Base-by-base conservation (phyloP, 495 filamentous ascomycete species). In the Chaetomidium leptoderma region DNA sequence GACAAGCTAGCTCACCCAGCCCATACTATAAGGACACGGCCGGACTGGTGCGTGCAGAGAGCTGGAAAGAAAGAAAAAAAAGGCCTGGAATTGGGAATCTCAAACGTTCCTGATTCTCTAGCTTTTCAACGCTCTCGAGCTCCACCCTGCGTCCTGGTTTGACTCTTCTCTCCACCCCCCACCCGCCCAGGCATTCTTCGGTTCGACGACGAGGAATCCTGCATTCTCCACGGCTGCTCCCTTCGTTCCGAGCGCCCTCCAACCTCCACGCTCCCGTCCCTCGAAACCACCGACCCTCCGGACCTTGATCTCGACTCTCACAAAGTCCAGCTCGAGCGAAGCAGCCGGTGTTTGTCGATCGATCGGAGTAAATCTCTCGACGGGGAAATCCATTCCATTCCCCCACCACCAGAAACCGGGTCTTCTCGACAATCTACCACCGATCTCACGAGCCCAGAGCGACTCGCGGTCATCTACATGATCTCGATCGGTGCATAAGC, bases 141-240 rank as follows among this genome's bases (percentile, higher is more conserved):
- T 52, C 54, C 48, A 53, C 55, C 56, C 62, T 27, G 45, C 58
- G 43, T 23, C 52, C 57, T 45, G 51, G 44, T 48, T 57, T 48
- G 36, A 53, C 50, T 46, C 61, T 51, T 50, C 51, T 58, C 30
- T 45, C 58, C 30, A 55, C 51, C 60, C 30, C 44, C 58, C 30
- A 55, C 30, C 40, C 37, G 27, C n/a, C 57, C n/a, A 55, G 60
- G 55, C 61, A 70, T 71, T 70, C 70, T 66, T 71, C 63, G 68
- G 64, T 64, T 66, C 68, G 70, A 68, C 68, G 50, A 65, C 68
- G 66, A 71, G 65, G 68, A 70, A 65, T 68, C 62, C 60, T 49
- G 58, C 60, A 52, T 49, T 63, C 59, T 57, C 62, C 57, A 51
- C 59, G 45, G 53, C 60, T 60, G 48, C 70, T 65, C 63, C 65